Percentiles rank a stretch among this genome's conserved stretches.
phyloP scores from a whole-genome alignment of 306 rosid genomes.

The Glycine soja region DNA sequence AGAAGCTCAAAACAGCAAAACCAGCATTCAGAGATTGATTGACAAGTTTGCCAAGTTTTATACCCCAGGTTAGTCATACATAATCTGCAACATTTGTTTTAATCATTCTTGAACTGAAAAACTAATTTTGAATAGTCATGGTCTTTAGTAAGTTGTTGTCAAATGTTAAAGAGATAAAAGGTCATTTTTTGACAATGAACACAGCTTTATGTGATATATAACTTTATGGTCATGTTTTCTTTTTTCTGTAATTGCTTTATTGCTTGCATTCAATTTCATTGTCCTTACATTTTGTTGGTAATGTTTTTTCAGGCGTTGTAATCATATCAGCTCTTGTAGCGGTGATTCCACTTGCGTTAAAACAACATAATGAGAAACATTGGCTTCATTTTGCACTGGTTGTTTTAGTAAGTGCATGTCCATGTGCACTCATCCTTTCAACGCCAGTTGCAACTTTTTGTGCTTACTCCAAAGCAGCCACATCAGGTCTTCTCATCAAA shows the following conservation, averaged over 20 bases:
- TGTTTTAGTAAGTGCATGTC: constrained; percentile 91
- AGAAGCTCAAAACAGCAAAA: constrained; percentile 92
- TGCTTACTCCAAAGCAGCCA: constrained; percentile 84
- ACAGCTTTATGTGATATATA: no score
- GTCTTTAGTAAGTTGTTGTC: no score
- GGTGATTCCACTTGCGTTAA: constrained; percentile 64
- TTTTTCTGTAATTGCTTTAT: no score
- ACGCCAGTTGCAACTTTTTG: constrained; percentile 97
- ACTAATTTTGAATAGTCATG: no score
- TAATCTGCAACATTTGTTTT: no score
- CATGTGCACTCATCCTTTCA: constrained; percentile 91
- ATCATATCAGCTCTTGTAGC: constrained; percentile 65
- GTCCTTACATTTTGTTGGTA: constrained; percentile 38
- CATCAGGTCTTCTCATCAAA: constrained; percentile 60
- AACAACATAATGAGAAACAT: constrained; percentile 52
- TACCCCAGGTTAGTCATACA: constrained; percentile 66
- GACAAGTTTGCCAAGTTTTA: constrained; percentile 86
- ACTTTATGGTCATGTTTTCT: no score
- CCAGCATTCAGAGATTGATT: constrained; percentile 76
- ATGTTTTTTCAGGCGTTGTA: constrained; percentile 32
- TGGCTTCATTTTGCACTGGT: constrained; percentile 95
- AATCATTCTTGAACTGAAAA: no score
- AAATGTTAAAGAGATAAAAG: no score
- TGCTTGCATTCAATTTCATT: not conserved
- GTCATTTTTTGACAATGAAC: no score